Conservation (phyloP, 306 rosid genomes). For the Cicer bijugum region DNA sequence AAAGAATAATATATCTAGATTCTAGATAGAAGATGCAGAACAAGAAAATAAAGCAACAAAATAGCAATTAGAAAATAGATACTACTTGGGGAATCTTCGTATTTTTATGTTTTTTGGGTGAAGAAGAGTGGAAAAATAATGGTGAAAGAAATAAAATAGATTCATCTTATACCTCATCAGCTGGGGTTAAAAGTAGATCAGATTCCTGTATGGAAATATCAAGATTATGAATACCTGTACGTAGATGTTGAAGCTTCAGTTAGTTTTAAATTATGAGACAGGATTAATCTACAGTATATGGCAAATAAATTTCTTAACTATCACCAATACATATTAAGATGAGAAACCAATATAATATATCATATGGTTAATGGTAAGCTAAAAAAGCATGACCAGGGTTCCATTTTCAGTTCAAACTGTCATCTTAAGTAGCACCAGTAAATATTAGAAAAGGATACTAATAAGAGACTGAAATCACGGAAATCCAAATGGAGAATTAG, state of each 20-base stretch:
- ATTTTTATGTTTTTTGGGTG: neutral
- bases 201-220: conserved; percentile 65
- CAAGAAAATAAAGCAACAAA: neutral
- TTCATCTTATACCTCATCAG: conserved; percentile 67
- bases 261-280: conserved; percentile 1
- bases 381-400: conserved; percentile 34
- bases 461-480: neutral
- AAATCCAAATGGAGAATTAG: conserved; percentile 7
- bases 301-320: conserved; percentile 22
- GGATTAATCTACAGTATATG: conserved; percentile 13
- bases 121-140: conserved; percentile 25
- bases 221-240: conserved; percentile 67
- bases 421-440: neutral
- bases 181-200: conserved; percentile 70
- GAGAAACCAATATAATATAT: conserved; percentile 36
- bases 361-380: conserved; percentile 10
- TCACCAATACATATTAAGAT: conserved; percentile 21
- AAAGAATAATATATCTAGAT: conserved; percentile 19
- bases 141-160: conserved; percentile 7
- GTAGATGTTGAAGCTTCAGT: conserved; percentile 36
- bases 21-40: conserved; percentile 14
- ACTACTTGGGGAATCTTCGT: neutral
- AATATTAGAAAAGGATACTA: conserved; percentile 17
- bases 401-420: conserved; percentile 32
- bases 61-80: conserved; percentile 8